A percentile compares a stretch with the other conserved stretches of the same genome.
phyloP scores from a whole-genome alignment of 1,284 basidiomycete species.

The Sporisorium reilianum region DNA sequence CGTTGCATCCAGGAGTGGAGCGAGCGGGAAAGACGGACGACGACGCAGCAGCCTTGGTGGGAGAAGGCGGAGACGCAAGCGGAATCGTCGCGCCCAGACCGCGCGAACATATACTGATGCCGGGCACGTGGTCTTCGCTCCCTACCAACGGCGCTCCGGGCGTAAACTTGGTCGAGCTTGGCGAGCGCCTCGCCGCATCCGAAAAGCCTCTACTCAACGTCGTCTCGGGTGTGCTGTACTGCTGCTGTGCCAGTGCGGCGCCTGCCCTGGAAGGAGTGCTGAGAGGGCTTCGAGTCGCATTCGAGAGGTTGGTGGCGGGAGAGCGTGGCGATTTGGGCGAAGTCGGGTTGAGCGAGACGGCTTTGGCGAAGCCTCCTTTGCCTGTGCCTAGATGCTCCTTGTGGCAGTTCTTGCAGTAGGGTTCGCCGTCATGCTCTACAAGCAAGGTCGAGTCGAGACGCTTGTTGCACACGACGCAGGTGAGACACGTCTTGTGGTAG shows the following conservation, averaged over 20 bases:
- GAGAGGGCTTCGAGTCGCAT: conserved; percentile 21
- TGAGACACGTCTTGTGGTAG: conserved; percentile 68
- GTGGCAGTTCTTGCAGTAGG: conserved; percentile 68
- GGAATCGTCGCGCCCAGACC: conserved; percentile 17
- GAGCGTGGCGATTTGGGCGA: conserved; percentile 48
- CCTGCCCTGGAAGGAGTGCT: conserved; percentile 26
- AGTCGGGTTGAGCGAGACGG: conserved; percentile 61
- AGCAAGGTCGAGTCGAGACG: conserved; percentile 66
- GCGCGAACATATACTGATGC: conserved; percentile 39
- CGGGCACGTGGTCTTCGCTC: conserved; percentile 33
- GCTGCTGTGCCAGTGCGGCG: conserved; percentile 14
- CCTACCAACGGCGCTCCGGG: conserved; percentile 25
- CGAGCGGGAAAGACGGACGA: conserved; percentile 8
- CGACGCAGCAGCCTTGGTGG: conserved; percentile 23
- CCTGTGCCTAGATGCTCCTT: conserved; percentile 65
- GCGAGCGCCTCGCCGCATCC: conserved; percentile 29
- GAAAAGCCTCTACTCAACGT: conserved; percentile 18
- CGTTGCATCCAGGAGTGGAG: neutral
- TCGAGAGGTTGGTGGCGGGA: conserved; percentile 21
- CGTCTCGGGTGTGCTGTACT: conserved; percentile 37
- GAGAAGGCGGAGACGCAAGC: conserved; percentile 13
- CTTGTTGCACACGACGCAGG: conserved; percentile 65
- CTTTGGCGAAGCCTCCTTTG: conserved; percentile 65
- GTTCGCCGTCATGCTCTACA: conserved; percentile 67
- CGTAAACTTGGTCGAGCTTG: conserved; percentile 43